A percentile compares a stretch with the other conserved stretches of the same genome.
These are phyloP conservation scores for Thielaviopsis euricoi DNA, from an alignment of 2,329 filamentous ascomycete species.

Conservation along the genomic window DNA sequence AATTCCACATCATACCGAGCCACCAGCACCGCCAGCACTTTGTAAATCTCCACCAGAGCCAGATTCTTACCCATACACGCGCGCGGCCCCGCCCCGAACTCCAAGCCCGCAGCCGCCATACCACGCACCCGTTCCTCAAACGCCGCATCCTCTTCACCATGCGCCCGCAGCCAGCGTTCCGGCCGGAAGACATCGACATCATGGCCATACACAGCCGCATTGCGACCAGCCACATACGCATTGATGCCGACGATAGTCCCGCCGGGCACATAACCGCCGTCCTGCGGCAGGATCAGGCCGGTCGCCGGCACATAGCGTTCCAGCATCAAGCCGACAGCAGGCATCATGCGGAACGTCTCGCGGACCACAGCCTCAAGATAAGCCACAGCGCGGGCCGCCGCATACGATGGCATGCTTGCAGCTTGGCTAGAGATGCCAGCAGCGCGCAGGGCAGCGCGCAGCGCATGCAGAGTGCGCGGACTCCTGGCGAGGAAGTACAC, in stretches of 20 bases:
- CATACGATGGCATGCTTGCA: conserved; percentile 14
- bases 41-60: conserved; percentile 28
- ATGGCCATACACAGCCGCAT: conserved; percentile 21
- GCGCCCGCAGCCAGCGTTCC: conserved; percentile 27
- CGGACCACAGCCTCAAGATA: conserved; percentile 35
- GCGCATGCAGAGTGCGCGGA: too few species aligned
- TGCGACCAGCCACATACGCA: conserved; percentile 24
- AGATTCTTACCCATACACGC: conserved; percentile 30
- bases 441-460: neutral
- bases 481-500: too few species aligned
- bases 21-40: conserved; percentile 17
- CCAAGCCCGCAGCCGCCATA: conserved; percentile 23
- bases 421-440: neutral
- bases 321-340: conserved; percentile 25
- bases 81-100: conserved; percentile 27
- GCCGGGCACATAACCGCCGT: conserved; percentile 24
- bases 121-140: conserved; percentile 21
- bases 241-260: conserved; percentile 29
- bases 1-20: conserved; percentile 20
- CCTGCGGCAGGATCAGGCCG: conserved; percentile 21
- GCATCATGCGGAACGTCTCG: conserved; percentile 30
- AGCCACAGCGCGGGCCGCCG: conserved; percentile 23
- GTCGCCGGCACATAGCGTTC: conserved; percentile 21
- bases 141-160: conserved; percentile 16
- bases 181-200: conserved; percentile 29